Evolutionary conservation across 163 green algal genomes (phyloP).

Genomic region (Chlorella variabilis): DNA sequence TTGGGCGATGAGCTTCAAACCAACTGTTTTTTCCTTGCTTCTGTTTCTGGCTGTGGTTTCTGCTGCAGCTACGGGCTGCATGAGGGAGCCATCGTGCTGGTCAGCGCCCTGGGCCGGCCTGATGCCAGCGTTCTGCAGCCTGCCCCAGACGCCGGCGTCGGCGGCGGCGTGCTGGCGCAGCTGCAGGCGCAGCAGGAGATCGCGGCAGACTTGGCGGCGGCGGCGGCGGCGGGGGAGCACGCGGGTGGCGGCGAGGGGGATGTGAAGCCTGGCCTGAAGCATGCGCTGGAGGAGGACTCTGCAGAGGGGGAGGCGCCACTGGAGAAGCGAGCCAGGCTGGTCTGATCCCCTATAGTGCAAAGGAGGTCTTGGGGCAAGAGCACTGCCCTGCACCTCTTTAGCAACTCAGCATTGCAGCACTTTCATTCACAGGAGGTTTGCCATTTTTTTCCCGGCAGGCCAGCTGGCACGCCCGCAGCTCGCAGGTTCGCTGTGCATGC

Average conservation of each 20-base stretch:
- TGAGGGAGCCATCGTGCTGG: slow-evolving; percentile 49
- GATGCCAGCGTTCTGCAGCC: slow-evolving; percentile 1
- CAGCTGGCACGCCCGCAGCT: too few relatives aligned
- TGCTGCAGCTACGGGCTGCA: slow-evolving; percentile 49
- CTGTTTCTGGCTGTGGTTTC: too few relatives aligned
- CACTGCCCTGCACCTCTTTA: too few relatives aligned
- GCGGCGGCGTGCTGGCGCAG: slow-evolving; percentile 4
- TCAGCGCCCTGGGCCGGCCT: slow-evolving; percentile 38
- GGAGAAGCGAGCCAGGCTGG: slow-evolving; percentile 15
- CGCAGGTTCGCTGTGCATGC: too few relatives aligned
- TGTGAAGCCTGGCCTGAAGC: not conserved
- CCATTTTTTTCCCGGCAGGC: too few relatives aligned
- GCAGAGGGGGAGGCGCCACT: not conserved
- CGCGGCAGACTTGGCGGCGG: slow-evolving; percentile 13
- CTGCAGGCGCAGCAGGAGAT: slow-evolving; percentile 23
- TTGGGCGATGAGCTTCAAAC: too few relatives aligned
- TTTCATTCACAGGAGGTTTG: too few relatives aligned
- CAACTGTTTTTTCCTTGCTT: too few relatives aligned
- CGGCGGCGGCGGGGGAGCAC: not conserved
- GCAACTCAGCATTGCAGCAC: too few relatives aligned
- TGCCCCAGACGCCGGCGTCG: not conserved
- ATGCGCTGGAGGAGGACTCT: not conserved
- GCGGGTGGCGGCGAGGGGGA: not conserved
- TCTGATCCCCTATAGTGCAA: too few relatives aligned
- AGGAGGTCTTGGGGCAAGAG: too few relatives aligned